These are phyloP conservation scores for Macrocybe sp. DNA, from an alignment of 1,284 basidiomycete species.

Conservation along the genomic window DNA sequence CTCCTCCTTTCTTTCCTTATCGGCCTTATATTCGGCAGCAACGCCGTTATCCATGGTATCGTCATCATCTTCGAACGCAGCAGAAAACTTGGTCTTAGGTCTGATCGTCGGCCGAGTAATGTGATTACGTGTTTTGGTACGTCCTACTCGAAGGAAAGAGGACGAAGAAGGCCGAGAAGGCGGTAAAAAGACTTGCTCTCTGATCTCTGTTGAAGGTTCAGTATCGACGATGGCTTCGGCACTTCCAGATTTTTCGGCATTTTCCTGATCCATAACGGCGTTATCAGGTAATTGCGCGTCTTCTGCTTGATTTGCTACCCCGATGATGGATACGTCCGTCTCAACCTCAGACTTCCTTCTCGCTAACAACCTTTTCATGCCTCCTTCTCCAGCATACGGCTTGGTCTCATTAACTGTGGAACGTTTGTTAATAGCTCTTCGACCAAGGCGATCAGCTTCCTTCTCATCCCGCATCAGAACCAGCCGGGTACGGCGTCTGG, in stretches of 20 bases:
- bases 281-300: slow-evolving; percentile 6
- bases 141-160: slow-evolving; percentile 64
- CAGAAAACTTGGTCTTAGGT: slow-evolving; percentile 56
- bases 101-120: slow-evolving; percentile 39
- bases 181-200: no score
- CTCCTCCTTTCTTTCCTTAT: slow-evolving; percentile 35
- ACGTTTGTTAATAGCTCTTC: slow-evolving; percentile 23
- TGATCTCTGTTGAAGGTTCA: background rate
- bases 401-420: slow-evolving; percentile 47
- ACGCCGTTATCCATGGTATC: slow-evolving; percentile 39
- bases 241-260: slow-evolving; percentile 7
- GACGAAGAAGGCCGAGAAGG: slow-evolving; percentile 9
- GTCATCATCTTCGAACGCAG: slow-evolving; percentile 60
- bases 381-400: slow-evolving; percentile 69
- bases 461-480: slow-evolving; percentile 55
- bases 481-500: slow-evolving; percentile 47
- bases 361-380: slow-evolving; percentile 69
- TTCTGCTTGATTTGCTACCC: slow-evolving; percentile 16
- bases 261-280: slow-evolving; percentile 9
- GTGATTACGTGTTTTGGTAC: slow-evolving; percentile 50
- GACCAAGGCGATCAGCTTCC: slow-evolving; percentile 28
- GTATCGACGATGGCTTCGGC: background rate
- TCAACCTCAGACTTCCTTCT: slow-evolving; percentile 37
- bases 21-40: slow-evolving; percentile 14
- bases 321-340: no score